A percentile compares a stretch with the other conserved stretches of the same genome.
Evolutionary conservation across 2,329 filamentous ascomycete genomes (phyloP).

Genomic region (Drechslerella stenobrocha): DNA sequence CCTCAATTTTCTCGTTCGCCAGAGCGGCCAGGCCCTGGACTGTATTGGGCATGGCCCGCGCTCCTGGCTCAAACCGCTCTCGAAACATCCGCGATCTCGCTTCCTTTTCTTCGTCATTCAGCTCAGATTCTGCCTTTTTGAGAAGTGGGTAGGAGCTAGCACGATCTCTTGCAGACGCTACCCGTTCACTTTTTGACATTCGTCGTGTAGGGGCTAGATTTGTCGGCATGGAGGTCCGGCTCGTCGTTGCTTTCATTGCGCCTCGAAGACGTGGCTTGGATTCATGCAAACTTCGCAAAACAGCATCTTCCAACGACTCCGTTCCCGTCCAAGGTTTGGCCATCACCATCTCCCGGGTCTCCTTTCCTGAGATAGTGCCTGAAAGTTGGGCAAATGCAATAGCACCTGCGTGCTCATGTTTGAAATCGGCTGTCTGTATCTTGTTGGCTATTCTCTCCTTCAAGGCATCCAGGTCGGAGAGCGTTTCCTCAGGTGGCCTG

Average conservation of each 20-base stretch:
- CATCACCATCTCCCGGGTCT: conserved; percentile 69
- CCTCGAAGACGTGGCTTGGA: conserved; percentile 71
- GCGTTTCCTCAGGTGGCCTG: conserved; percentile 11
- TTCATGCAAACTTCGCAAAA: conserved; percentile 82
- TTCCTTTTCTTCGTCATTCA: conserved; percentile 73
- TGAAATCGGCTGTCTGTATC: conserved; percentile 63
- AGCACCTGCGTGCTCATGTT: conserved; percentile 59
- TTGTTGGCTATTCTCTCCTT: conserved; percentile 64
- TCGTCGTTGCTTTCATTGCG: conserved; percentile 54
- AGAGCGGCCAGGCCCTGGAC: conserved; percentile 77
- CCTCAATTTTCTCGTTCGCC: conserved; percentile 89
- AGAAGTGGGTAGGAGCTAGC: conserved; percentile 62
- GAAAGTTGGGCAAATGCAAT: conserved; percentile 61
- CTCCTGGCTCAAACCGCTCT: conserved; percentile 75
- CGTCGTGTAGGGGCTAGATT: conserved; percentile 40
- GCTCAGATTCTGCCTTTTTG: conserved; percentile 60
- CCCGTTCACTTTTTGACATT: conserved; percentile 53
- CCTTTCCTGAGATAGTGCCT: conserved; percentile 65
- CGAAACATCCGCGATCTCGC: conserved; percentile 72
- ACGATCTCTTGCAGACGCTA: conserved; percentile 63
- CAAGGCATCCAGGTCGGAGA: conserved; percentile 61
- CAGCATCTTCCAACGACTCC: conserved; percentile 73
- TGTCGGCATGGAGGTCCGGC: conserved; percentile 51
- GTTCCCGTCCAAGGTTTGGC: conserved; percentile 75
- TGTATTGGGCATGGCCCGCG: conserved; percentile 72